Conservation (phyloP, 345 rosid species). For the Barbarea vulgaris region DNA sequence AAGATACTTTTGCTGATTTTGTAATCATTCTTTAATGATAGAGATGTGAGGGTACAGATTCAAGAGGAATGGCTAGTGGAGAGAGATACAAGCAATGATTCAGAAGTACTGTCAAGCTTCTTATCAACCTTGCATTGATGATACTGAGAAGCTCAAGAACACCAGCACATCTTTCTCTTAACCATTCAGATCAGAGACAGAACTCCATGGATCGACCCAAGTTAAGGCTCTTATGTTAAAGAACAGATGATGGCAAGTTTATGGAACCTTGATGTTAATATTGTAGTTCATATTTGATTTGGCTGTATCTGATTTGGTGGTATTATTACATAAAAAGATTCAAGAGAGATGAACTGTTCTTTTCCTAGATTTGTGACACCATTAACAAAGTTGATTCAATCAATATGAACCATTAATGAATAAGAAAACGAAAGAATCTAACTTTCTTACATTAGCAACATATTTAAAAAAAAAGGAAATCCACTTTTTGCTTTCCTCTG, state of each 20-base stretch:
- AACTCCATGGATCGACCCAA: neutral
- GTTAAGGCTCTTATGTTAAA: neutral
- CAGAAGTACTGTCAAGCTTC: conserved; percentile 53
- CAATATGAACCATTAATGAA: neutral
- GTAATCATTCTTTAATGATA: conserved; percentile 26
- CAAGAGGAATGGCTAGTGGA: conserved; percentile 76
- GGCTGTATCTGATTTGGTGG: neutral
- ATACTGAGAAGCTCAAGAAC: conserved; percentile 39
- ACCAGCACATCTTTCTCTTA: conserved; percentile 2
- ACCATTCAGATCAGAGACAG: neutral
- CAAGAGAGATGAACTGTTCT: neutral
- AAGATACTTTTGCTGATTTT: neutral
- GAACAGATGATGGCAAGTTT: neutral
- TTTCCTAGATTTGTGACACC: neutral
- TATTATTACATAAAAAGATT: neutral
- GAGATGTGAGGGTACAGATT: conserved; percentile 76
- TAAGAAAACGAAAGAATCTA: conserved; percentile 14
- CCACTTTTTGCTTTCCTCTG: conserved; percentile 28
- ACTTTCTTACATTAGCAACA: conserved; percentile 26
- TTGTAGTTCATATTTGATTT: conserved; percentile 7
- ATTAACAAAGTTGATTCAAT: neutral
- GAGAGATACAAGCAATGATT: conserved; percentile 66
- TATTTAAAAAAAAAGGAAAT: neutral
- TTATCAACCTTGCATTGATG: conserved; percentile 35
- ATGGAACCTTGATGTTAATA: neutral